Base-by-base conservation (phyloP, 2,329 filamentous ascomycete species). In the Fusarium pseudocircinatum region DNA sequence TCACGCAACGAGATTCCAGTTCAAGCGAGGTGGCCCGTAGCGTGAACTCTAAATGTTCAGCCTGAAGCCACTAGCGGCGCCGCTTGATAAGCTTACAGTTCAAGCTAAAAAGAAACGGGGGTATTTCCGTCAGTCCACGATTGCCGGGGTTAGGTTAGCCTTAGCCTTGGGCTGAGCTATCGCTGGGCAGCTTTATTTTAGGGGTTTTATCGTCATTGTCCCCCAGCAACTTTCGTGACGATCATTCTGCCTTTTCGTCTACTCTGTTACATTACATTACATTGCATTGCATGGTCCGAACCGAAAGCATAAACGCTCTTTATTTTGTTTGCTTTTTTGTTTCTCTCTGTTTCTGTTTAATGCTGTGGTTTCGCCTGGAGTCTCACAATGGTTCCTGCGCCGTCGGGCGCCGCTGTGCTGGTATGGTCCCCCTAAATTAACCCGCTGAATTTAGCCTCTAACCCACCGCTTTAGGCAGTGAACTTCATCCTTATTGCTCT, bases 321-420 rank as follows among this genome's bases (percentile, higher is more conserved):
- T 49, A 34, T 15, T 20, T 37, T 15, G n/a, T 13, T 43, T 30
- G 5, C 15, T 40, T 18, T 46, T 46, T 46, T 9, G 5, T 18
- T 37, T 13, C 7, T 24, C 37, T 22, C 9, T 16, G 18, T 34
- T 22, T 20, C n/a, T 34, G 4, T 40, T 37, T 47, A 15, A 61
- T 67, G 40, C 26, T 37, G n/a, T 47, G 13, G 37, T 39, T 36
- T 15, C 12, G 12, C 28, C n/a, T 54, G 15, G 14, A n/a, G 24
- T 28, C 16, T 52, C 22, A 54, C 22, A 18, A 69, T 69, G 66
- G 24, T 44, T n/a, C 20, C 57, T 13, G 64, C 66, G 50, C 66
- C 66, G 15, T 69, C 64, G 20, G 66, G 43, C 36, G 66, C 57
- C 24, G 43, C 66, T 20, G 66, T 69, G n/a, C 43, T 69, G 43